phyloP scores from a whole-genome alignment of 306 rosid species.

The Malus orientalis region DNA sequence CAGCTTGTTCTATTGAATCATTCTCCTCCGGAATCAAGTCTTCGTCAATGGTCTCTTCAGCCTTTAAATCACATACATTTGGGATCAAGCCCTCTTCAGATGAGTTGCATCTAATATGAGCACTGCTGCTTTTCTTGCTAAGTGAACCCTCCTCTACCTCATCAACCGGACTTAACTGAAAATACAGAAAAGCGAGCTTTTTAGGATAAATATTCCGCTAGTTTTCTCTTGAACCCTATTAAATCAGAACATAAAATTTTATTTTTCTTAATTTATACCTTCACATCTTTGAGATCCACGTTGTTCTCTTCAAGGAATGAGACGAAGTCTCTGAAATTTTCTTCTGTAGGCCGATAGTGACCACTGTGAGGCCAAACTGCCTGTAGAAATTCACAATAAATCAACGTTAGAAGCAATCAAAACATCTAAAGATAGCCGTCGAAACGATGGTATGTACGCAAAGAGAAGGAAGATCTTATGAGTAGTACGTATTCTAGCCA shows the following conservation, averaged over 20 bases:
- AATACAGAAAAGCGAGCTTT: slow-evolving; percentile 8
- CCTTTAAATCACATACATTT: slow-evolving; percentile 36
- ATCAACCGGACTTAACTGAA: slow-evolving; percentile 70
- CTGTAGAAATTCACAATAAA: slow-evolving; percentile 42
- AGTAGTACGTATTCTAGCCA: background rate
- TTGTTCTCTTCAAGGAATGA: slow-evolving; percentile 78
- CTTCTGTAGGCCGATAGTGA: slow-evolving; percentile 84
- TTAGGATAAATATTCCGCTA: slow-evolving; percentile 18
- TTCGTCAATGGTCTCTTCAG: slow-evolving; percentile 28
- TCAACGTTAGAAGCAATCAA: background rate
- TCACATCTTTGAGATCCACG: slow-evolving; percentile 70
- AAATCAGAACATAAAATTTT: slow-evolving; percentile 4
- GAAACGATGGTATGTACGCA: background rate
- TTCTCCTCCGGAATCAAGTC: slow-evolving; percentile 20
- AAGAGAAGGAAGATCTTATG: background rate
- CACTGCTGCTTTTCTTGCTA: slow-evolving; percentile 36
- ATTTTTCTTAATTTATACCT: slow-evolving; percentile 40
- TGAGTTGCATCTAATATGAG: slow-evolving; percentile 64
- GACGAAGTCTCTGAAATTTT: slow-evolving; percentile 74
- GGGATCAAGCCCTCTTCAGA: slow-evolving; percentile 61
- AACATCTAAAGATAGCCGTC: background rate
- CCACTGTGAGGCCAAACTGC: slow-evolving; percentile 99
- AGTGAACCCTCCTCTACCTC: slow-evolving; percentile 36
- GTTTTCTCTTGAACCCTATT: background rate
- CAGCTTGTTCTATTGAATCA: slow-evolving; percentile 19